These are phyloP conservation scores for Aspergillus wentii DNA, from an alignment of 495 filamentous ascomycete genomes.

Conservation along the genomic window DNA sequence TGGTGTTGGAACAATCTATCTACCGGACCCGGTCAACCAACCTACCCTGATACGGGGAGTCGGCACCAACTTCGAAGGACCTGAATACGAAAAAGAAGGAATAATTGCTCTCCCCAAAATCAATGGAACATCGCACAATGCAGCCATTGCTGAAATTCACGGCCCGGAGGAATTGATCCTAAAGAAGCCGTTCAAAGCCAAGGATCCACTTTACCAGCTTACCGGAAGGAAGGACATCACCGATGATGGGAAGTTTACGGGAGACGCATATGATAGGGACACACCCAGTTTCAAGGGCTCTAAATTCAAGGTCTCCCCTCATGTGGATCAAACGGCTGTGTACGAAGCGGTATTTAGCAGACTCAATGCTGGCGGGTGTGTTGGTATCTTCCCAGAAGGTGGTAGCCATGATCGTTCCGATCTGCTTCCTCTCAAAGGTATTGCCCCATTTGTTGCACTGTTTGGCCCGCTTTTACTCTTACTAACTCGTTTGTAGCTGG, in stretches of 20 bases:
- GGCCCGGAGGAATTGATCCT: constrained; percentile 76
- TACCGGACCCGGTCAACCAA: constrained; percentile 82
- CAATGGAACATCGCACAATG: constrained; percentile 70
- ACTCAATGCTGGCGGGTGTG: constrained; percentile 76
- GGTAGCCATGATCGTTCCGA: constrained; percentile 96
- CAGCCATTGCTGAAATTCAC: constrained; percentile 74
- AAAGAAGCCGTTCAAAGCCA: constrained; percentile 79
- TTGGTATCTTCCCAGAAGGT: constrained; percentile 97
- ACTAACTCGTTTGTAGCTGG: constrained; percentile 54
- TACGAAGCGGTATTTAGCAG: constrained; percentile 88
- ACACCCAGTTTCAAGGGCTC: constrained; percentile 60
- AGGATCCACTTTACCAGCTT: constrained; percentile 65
- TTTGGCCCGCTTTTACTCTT: background rate
- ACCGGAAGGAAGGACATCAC: constrained; percentile 68
- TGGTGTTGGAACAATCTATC: constrained; percentile 75
- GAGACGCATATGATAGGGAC: constrained; percentile 37
- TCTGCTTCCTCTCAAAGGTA: constrained; percentile 86
- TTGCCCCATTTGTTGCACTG: background rate
- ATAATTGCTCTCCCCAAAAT: constrained; percentile 80
- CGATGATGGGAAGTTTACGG: constrained; percentile 49
- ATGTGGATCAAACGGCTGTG: constrained; percentile 89
- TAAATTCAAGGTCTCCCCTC: constrained; percentile 82
- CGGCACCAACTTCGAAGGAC: constrained; percentile 77
- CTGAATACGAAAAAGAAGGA: constrained; percentile 70
- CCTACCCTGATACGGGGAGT: constrained; percentile 80